Evolutionary conservation across 139 green algal species (phyloP).

Genomic region (Desmodesmus armatus): DNA sequence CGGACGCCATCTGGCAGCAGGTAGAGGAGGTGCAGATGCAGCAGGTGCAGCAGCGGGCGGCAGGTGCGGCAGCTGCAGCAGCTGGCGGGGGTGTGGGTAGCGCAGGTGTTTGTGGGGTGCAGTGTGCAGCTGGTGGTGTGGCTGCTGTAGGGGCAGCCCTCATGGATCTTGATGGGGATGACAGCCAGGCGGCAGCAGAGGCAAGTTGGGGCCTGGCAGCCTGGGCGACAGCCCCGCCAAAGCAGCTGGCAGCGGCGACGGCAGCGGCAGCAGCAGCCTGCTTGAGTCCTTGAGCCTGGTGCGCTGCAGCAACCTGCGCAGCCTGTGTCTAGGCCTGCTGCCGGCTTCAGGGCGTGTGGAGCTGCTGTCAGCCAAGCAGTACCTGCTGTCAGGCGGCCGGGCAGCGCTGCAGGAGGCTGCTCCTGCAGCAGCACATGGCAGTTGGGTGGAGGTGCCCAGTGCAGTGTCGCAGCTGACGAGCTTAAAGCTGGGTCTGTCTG

Average conservation of each 20-base stretch:
- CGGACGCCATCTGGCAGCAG: constrained; percentile 56
- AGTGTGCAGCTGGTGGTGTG: background rate
- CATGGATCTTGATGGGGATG: background rate
- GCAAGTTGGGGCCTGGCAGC: background rate
- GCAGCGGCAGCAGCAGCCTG: constrained; percentile 10
- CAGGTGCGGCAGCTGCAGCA: background rate
- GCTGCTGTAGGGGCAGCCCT: background rate
- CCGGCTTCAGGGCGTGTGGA: constrained; percentile 19
- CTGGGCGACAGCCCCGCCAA: background rate
- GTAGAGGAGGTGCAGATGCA: background rate
- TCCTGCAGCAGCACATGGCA: background rate
- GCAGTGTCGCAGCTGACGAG: constrained; percentile 42
- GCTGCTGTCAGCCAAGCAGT: background rate
- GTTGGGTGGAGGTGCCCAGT: constrained; percentile 28
- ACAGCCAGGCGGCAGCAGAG: background rate
- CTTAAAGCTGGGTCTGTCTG: constrained; percentile 56
- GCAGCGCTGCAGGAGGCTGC: background rate
- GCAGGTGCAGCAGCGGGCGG: constrained; percentile 1
- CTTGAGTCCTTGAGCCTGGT: constrained; percentile 65
- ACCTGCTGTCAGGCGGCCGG: background rate
- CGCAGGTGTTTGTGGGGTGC: background rate
- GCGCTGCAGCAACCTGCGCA: constrained; percentile 54
- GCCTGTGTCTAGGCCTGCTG: constrained; percentile 61
- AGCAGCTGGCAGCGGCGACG: background rate
- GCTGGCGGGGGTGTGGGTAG: background rate